Conservation (phyloP, 2,329 filamentous ascomycete genomes). For the Stagonosporopsis vannaccii region DNA sequence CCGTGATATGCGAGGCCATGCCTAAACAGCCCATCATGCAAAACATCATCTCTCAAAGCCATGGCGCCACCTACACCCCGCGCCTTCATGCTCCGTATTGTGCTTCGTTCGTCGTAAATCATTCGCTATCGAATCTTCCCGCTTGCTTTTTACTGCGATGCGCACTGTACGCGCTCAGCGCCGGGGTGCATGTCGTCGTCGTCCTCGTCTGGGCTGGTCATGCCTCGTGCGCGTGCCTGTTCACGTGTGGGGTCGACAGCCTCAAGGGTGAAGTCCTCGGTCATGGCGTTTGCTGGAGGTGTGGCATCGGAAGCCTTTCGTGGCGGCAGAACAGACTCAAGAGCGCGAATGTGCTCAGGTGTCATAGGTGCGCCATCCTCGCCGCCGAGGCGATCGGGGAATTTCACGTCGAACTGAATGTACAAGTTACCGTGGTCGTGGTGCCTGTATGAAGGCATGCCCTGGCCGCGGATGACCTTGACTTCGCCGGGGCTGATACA, state of each 20-base stretch:
- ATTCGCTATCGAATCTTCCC: background rate
- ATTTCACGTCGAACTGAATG: slow-evolving; percentile 97
- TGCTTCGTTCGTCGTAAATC: slow-evolving; percentile 18
- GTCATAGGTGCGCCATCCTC: slow-evolving; percentile 58
- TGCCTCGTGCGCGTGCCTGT: slow-evolving; percentile 72
- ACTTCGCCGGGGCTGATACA: slow-evolving; percentile 89
- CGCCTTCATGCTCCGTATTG: slow-evolving; percentile 12
- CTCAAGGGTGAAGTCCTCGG: slow-evolving; percentile 86
- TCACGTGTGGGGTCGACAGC: slow-evolving; percentile 75
- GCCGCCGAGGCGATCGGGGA: slow-evolving; percentile 68
- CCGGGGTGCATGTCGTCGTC: slow-evolving; percentile 67
- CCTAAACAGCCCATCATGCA: slow-evolving; percentile 10
- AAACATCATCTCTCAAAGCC: slow-evolving; percentile 19
- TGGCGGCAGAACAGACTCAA: slow-evolving; percentile 85
- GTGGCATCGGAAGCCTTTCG: slow-evolving; percentile 66
- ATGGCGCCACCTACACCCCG: slow-evolving; percentile 11
- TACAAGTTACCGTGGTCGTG: slow-evolving; percentile 96
- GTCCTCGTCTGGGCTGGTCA: slow-evolving; percentile 69
- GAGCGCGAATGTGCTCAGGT: slow-evolving; percentile 74
- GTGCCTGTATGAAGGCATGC: slow-evolving; percentile 95
- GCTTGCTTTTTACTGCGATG: slow-evolving; percentile 73
- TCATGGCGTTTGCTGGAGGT: slow-evolving; percentile 86
- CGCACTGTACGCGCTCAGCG: slow-evolving; percentile 83
- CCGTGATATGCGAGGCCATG: slow-evolving; percentile 11
- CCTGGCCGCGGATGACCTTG: slow-evolving; percentile 94